These are phyloP conservation scores for Yamadazyma kitorensis DNA, from an alignment of 805 yeast species.

Conservation along the genomic window DNA sequence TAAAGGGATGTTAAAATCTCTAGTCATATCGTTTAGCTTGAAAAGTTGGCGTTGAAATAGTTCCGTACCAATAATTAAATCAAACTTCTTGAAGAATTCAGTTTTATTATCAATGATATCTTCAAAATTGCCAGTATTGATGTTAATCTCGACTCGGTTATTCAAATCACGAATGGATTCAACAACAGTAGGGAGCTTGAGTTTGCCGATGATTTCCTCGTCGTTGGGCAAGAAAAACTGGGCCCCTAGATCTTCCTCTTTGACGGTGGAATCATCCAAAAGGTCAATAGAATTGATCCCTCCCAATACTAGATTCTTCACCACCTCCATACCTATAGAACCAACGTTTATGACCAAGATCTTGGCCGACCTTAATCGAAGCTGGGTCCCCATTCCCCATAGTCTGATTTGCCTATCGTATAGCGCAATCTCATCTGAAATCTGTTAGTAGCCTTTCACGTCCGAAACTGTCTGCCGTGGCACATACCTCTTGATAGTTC, in stretches of 20 bases:
- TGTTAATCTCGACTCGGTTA: constrained; percentile 64
- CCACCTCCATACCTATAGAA: constrained; percentile 76
- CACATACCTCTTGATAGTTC: constrained; percentile 16
- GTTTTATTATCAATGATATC: constrained; percentile 14
- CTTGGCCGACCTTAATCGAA: constrained; percentile 66
- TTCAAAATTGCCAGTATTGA: constrained; percentile 31
- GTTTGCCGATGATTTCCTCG: constrained; percentile 51
- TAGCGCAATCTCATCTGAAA: constrained; percentile 75
- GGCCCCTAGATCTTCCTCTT: constrained; percentile 62
- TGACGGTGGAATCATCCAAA: constrained; percentile 53
- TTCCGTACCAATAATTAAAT: constrained; percentile 76
- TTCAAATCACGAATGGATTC: constrained; percentile 69
- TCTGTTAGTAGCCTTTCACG: constrained; percentile 4
- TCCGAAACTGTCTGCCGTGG: neutral
- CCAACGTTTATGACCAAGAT: constrained; percentile 70
- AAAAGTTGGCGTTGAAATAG: constrained; percentile 40
- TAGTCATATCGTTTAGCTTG: constrained; percentile 52
- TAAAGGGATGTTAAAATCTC: constrained; percentile 59
- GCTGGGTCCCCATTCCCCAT: constrained; percentile 96
- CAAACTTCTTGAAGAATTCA: constrained; percentile 52
- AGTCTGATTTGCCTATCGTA: constrained; percentile 93
- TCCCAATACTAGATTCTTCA: constrained; percentile 81
- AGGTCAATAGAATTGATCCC: constrained; percentile 82
- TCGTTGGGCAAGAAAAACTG: constrained; percentile 69
- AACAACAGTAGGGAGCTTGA: constrained; percentile 53